These are phyloP conservation scores for Ogataea sp. DNA, from an alignment of 805 yeast genomes.

Conservation along the genomic window DNA sequence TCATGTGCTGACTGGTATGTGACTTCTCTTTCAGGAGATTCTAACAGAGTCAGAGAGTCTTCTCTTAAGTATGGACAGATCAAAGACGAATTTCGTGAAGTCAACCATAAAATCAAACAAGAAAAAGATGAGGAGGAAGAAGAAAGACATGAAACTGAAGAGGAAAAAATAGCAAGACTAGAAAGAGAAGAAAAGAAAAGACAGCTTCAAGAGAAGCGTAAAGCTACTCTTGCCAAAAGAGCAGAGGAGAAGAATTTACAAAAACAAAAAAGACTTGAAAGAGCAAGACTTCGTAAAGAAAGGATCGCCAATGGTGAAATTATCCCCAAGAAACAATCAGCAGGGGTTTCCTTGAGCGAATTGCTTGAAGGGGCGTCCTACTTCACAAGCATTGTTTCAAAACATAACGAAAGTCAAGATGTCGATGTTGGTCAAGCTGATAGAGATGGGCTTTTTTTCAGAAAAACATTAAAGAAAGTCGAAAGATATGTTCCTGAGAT, in stretches of 20 bases:
- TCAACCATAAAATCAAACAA: neutral
- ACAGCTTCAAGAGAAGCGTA: no score
- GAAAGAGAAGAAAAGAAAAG: no score
- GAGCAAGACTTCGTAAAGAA: neutral
- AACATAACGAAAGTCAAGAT: constrained; percentile 8
- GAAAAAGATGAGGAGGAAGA: constrained; percentile 1
- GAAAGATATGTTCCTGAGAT: constrained; percentile 13
- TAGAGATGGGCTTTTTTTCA: constrained; percentile 7
- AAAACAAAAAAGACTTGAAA: neutral
- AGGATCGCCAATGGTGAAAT: constrained; percentile 1
- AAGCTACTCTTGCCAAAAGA: no score
- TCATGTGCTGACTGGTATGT: constrained; percentile 23
- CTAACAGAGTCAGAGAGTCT: constrained; percentile 4
- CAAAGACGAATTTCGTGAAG: constrained; percentile 3
- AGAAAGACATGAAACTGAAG: no score
- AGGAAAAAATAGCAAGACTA: no score
- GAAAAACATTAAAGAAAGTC: constrained; percentile 9
- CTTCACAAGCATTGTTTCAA: constrained; percentile 1
- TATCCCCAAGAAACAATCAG: neutral
- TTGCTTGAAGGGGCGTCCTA: constrained; percentile 3
- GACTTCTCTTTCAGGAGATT: constrained; percentile 6
- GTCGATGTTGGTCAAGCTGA: constrained; percentile 6
- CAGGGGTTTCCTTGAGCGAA: constrained; percentile 2
- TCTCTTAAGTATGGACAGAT: constrained; percentile 8
- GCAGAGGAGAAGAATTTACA: neutral